A percentile compares a stretch with the other conserved stretches of the same genome.
These are phyloP conservation scores for Trametes villosa DNA, from an alignment of 768 basidiomycete species.

Conservation along the genomic window DNA sequence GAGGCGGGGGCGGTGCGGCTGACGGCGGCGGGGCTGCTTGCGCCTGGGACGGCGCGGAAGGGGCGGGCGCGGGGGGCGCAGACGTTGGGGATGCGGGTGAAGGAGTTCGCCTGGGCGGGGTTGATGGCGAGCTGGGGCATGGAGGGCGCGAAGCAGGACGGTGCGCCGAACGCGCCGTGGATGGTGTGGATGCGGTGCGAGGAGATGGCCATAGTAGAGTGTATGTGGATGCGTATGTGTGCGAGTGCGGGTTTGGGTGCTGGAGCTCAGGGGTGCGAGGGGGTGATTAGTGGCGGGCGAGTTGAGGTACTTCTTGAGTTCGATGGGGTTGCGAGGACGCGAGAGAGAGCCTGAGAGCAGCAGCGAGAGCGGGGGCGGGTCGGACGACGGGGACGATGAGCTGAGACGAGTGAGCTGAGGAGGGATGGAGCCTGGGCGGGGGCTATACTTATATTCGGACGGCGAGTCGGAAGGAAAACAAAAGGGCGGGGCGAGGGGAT, in stretches of 20 bases:
- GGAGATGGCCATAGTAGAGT: constrained; percentile 20
- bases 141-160: constrained; percentile 13
- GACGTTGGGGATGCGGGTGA: constrained; percentile 29
- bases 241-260: too few species aligned
- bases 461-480: not conserved
- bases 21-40: constrained; percentile 14
- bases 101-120: constrained; percentile 25
- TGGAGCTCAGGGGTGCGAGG: not conserved
- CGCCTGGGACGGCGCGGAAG: constrained; percentile 19
- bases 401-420: constrained; percentile 1
- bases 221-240: not conserved
- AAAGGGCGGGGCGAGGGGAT: not conserved
- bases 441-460: not conserved
- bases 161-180: constrained; percentile 24
- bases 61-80: constrained; percentile 20
- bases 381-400: not conserved
- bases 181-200: constrained; percentile 29
- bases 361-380: not conserved
- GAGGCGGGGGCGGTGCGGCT: constrained; percentile 12
- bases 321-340: too few species aligned
- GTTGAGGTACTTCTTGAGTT: not conserved
- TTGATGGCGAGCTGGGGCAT: constrained; percentile 13
- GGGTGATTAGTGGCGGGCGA: not conserved
- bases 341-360: not conserved
- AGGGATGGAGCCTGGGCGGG: not conserved